Percentiles rank a stretch among this genome's conserved stretches.
Evolutionary conservation across 371 early-diverging fungal species (phyloP).

Genomic region (Chytridium lagenaria): DNA sequence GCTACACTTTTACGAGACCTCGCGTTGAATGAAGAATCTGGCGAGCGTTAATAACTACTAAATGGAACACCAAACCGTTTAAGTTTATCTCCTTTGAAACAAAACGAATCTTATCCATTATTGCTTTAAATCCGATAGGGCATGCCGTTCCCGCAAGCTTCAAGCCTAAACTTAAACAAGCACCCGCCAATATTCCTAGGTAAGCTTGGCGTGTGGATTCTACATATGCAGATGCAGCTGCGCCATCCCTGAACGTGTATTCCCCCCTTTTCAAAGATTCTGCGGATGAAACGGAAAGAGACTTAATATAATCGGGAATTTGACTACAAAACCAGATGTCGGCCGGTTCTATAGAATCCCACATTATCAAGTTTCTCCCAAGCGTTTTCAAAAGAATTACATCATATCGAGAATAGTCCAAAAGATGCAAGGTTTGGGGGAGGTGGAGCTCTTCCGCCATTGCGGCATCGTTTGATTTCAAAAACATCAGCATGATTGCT

Average conservation of each 20-base stretch:
- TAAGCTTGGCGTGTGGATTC: constrained; percentile 63
- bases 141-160: constrained; percentile 81
- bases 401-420: constrained; percentile 77
- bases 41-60: not conserved
- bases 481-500: constrained; percentile 83
- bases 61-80: not conserved
- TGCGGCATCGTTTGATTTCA: constrained; percentile 72
- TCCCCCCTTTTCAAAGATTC: not conserved
- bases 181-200: constrained; percentile 74
- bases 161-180: constrained; percentile 78
- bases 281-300: not conserved
- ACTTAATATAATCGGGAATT: constrained; percentile 67
- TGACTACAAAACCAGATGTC: constrained; percentile 70
- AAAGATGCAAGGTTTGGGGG: constrained; percentile 60
- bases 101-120: constrained; percentile 59
- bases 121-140: constrained; percentile 54
- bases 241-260: constrained; percentile 17
- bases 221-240: constrained; percentile 17
- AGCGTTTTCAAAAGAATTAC: constrained; percentile 71
- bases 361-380: constrained; percentile 73
- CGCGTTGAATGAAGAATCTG: constrained; percentile 56
- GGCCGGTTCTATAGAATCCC: constrained; percentile 68
- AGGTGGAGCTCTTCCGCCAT: constrained; percentile 69
- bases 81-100: constrained; percentile 51
- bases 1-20: constrained; percentile 62